Conservation (phyloP, 2,329 filamentous ascomycete species). For the Pseudopyricularia javanii region DNA sequence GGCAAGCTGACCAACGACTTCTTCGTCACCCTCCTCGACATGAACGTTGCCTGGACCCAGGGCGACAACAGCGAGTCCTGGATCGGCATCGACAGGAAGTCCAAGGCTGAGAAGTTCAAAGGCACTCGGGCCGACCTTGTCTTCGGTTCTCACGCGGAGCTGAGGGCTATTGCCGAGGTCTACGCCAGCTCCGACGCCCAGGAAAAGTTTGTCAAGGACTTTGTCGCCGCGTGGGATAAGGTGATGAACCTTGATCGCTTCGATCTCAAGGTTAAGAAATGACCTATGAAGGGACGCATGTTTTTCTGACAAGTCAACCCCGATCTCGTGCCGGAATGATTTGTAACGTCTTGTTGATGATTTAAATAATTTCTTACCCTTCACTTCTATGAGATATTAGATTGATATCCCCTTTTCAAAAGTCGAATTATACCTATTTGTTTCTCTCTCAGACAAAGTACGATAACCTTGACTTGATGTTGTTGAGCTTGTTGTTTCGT, state of each 20-base stretch:
- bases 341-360: no score
- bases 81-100: slow-evolving; percentile 53
- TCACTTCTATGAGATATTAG: no score
- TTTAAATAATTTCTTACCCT: no score
- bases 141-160: slow-evolving; percentile 62
- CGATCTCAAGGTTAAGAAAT: slow-evolving; percentile 27
- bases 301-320: no score
- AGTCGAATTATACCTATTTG: no score
- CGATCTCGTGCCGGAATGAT: no score
- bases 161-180: slow-evolving; percentile 58
- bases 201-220: slow-evolving; percentile 59
- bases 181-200: slow-evolving; percentile 49
- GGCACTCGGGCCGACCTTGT: slow-evolving; percentile 58
- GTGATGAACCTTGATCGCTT: slow-evolving; percentile 64
- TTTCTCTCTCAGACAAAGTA: no score
- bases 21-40: slow-evolving; percentile 66
- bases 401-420: no score
- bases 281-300: neutral
- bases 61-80: slow-evolving; percentile 40
- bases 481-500: no score
- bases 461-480: no score
- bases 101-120: slow-evolving; percentile 54
- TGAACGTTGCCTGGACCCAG: slow-evolving; percentile 49
- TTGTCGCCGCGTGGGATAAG: slow-evolving; percentile 61
- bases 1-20: slow-evolving; percentile 51